Conservation (phyloP, 306 rosid genomes). For the Pyrus communis region DNA sequence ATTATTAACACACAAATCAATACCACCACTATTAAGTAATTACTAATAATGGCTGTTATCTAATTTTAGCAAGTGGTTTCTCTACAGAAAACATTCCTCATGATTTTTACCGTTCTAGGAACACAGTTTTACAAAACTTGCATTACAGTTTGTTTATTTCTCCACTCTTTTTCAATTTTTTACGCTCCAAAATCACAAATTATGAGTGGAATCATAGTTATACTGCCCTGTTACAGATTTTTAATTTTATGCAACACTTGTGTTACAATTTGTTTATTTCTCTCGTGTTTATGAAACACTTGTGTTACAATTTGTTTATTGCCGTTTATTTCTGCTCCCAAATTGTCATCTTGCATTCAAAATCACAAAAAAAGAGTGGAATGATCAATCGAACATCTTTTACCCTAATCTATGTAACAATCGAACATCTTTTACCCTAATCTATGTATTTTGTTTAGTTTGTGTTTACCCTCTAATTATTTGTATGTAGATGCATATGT, state of each 20-base stretch:
- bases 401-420: background rate
- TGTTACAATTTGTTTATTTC: background rate
- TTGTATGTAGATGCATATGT: conserved; percentile 80
- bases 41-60: background rate
- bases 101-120: background rate
- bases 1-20: background rate
- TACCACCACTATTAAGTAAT: background rate
- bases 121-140: background rate
- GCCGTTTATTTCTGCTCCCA: background rate
- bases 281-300: no score
- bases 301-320: background rate
- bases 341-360: background rate
- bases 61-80: background rate
- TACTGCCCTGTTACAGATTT: background rate
- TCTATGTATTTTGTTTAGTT: background rate
- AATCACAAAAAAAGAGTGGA: background rate
- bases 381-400: background rate
- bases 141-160: background rate
- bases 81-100: background rate
- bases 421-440: background rate
- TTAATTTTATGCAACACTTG: no score
- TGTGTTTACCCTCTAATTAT: background rate
- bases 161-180: background rate
- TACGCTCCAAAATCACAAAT: background rate
- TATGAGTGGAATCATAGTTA: background rate